phyloP scores from a whole-genome alignment of 2,329 filamentous ascomycete species.

The Alternaria rosae region DNA sequence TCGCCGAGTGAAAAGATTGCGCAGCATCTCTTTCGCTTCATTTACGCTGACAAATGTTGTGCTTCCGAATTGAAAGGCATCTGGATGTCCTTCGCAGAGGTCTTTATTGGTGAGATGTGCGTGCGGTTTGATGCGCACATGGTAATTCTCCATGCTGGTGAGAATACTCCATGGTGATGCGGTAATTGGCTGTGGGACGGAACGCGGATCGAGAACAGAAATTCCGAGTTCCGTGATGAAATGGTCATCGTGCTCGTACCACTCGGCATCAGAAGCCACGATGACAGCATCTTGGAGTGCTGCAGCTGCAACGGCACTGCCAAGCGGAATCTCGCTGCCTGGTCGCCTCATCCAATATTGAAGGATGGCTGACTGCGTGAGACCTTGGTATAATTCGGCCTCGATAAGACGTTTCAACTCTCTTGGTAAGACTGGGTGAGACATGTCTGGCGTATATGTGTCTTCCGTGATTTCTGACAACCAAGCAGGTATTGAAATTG shows the following conservation, averaged over 20 bases:
- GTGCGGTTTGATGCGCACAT: slow-evolving; percentile 22
- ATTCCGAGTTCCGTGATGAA: slow-evolving; percentile 28
- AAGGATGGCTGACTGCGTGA: slow-evolving; percentile 7
- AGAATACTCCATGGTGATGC: not conserved
- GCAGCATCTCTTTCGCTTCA: slow-evolving; percentile 14
- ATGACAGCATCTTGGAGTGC: slow-evolving; percentile 18
- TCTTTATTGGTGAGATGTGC: slow-evolving; percentile 26
- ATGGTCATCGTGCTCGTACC: slow-evolving; percentile 19
- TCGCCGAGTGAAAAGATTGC: slow-evolving; percentile 3
- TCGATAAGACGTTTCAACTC: not conserved
- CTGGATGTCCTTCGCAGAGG: slow-evolving; percentile 14
- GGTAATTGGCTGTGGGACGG: not conserved
- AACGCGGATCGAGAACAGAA: slow-evolving; percentile 14
- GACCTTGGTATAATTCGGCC: not conserved
- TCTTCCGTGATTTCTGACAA: not conserved
- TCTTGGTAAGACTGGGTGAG: not conserved
- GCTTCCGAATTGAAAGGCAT: slow-evolving; percentile 25
- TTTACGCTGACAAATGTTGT: slow-evolving; percentile 18
- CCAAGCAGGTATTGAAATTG: not conserved
- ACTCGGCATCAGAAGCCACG: slow-evolving; percentile 25
- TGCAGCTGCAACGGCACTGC: not conserved
- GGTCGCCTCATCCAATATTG: not conserved
- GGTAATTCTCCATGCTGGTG: slow-evolving; percentile 9
- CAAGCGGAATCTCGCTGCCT: not conserved
- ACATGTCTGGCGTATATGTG: not conserved